phyloP scores from a whole-genome alignment of 164 flowering plant genomes.

The Houttuynia cordata region DNA sequence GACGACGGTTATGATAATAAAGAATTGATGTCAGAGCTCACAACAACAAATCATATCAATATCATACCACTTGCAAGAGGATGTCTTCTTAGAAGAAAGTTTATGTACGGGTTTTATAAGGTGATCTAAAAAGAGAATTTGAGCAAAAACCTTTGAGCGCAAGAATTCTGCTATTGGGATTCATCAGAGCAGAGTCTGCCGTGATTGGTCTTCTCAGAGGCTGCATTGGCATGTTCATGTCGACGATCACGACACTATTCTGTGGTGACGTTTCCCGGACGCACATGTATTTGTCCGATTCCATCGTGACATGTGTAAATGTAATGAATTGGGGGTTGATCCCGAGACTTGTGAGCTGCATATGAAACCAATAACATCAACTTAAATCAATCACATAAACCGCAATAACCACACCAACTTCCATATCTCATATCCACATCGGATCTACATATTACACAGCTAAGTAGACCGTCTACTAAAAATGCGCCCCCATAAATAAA shows the following conservation, averaged over 20 bases:
- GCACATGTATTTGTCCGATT: slow-evolving; percentile 93
- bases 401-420: background rate
- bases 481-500: background rate
- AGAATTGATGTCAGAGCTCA: too few relatives aligned
- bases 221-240: slow-evolving; percentile 96
- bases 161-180: slow-evolving; percentile 84
- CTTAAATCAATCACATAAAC: background rate
- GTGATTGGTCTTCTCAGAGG: slow-evolving; percentile 97
- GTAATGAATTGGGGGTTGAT: slow-evolving; percentile 90
- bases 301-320: slow-evolving; percentile 97
- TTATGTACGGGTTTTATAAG: too few relatives aligned
- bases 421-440: too few relatives aligned
- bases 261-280: slow-evolving; percentile 97
- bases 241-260: slow-evolving; percentile 91
- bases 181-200: slow-evolving; percentile 98
- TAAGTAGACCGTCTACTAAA: background rate
- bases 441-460: background rate
- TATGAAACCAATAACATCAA: background rate
- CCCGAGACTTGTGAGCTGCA: slow-evolving; percentile 86
- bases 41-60: too few relatives aligned
- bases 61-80: too few relatives aligned
- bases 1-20: too few relatives aligned
- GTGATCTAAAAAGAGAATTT: background rate
- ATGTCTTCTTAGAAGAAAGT: too few relatives aligned
- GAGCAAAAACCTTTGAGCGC: slow-evolving; percentile 72